Percentiles rank a stretch among this genome's conserved stretches.
Conservation (phyloP, 257 asterid species). For the Solanum megistacrolobum region DNA sequence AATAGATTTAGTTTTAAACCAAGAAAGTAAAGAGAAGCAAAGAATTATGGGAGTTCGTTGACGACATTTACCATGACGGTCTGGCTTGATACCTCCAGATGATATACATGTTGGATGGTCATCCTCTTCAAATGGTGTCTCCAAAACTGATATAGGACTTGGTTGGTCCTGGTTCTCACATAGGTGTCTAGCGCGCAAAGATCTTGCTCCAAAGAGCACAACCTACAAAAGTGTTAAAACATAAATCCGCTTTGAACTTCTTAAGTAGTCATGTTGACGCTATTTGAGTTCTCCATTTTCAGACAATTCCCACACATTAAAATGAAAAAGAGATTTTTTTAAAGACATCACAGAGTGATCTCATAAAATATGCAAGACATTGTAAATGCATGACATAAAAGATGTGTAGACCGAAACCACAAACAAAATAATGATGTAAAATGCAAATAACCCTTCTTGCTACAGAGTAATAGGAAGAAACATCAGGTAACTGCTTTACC, state of each 20-base stretch:
- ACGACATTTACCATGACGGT: conserved; percentile 33
- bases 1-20: background rate
- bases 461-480: background rate
- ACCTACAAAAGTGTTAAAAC: conserved; percentile 30
- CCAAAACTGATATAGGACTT: conserved; percentile 86
- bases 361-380: background rate
- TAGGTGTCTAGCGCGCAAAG: conserved; percentile 28
- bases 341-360: background rate
- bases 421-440: background rate
- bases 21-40: background rate
- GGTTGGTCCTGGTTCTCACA: conserved; percentile 80
- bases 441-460: background rate
- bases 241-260: background rate
- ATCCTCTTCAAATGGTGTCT: conserved; percentile 60
- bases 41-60: background rate
- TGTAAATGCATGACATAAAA: background rate
- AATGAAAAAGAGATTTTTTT: background rate
- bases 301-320: background rate
- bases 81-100: conserved; percentile 30
- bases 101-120: conserved; percentile 25
- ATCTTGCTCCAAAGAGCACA: conserved; percentile 17
- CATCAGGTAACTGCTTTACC: conserved; percentile 28
- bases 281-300: background rate
- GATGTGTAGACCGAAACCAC: background rate
- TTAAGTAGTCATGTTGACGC: background rate